Evolutionary conservation across 2,329 filamentous ascomycete species (phyloP).

Genomic region (Paracamarosporium sp.): DNA sequence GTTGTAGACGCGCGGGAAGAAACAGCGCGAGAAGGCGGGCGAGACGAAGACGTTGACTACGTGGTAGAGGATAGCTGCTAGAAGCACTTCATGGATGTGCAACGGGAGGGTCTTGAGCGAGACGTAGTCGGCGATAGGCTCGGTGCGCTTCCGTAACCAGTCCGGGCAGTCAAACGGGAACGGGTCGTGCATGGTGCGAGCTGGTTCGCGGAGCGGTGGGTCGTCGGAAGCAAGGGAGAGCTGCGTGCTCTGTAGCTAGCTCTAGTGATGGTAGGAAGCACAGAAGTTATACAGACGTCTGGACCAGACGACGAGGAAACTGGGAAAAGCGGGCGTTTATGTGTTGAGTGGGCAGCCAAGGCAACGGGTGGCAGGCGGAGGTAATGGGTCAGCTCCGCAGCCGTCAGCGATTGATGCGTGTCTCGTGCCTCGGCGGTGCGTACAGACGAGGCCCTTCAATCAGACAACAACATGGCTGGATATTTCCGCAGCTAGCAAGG

Average conservation of each 20-base stretch:
- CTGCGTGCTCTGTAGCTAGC: background rate
- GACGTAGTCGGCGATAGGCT: constrained; percentile 69
- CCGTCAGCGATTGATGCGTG: background rate
- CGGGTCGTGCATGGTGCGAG: constrained; percentile 70
- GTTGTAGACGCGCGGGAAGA: constrained; percentile 71
- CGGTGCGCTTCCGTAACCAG: constrained; percentile 60
- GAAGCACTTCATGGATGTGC: constrained; percentile 78
- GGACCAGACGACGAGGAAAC: background rate
- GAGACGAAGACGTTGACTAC: constrained; percentile 71
- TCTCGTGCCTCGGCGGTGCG: constrained; percentile 8
- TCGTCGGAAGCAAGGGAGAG: constrained; percentile 17
- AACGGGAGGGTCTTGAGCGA: constrained; percentile 71
- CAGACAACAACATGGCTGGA: background rate
- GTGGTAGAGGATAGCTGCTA: constrained; percentile 72
- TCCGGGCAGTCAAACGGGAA: constrained; percentile 69
- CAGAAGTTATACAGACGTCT: background rate
- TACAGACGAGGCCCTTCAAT: constrained; percentile 2
- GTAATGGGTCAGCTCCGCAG: constrained; percentile 16
- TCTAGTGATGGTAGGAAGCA: background rate
- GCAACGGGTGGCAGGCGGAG: constrained; percentile 13
- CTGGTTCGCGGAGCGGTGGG: constrained; percentile 4
- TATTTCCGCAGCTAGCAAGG: background rate
- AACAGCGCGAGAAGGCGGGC: constrained; percentile 66
- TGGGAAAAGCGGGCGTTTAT: constrained; percentile 1
- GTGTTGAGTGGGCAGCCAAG: constrained; percentile 10